Percentiles rank a stretch among this genome's conserved stretches.
phyloP scores from a whole-genome alignment of 73 alveolate species.

The Blepharisma japonicum region DNA sequence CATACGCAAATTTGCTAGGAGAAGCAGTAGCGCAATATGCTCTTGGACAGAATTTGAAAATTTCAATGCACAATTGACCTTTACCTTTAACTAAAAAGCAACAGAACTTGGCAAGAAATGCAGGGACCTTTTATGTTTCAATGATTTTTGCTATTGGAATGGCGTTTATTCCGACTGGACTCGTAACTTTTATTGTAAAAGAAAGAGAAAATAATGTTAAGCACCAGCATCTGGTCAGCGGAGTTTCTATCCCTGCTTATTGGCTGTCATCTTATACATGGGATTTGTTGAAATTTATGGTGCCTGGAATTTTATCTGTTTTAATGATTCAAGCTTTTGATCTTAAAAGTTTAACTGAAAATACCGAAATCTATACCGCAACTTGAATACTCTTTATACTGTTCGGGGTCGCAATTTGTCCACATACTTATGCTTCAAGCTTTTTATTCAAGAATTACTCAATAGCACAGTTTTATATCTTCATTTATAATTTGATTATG shows the following conservation, averaged over 20 bases:
- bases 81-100: slow-evolving; percentile 27
- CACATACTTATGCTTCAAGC: slow-evolving; percentile 81
- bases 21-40: not conserved
- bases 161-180: slow-evolving; percentile 89
- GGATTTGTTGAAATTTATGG: slow-evolving; percentile 65
- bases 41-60: not conserved
- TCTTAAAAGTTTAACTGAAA: slow-evolving; percentile 25
- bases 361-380: slow-evolving; percentile 42
- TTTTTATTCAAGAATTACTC: slow-evolving; percentile 71
- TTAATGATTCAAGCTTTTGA: slow-evolving; percentile 37
- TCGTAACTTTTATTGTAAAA: slow-evolving; percentile 81
- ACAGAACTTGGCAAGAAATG: slow-evolving; percentile 12
- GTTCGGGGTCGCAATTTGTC: slow-evolving; percentile 83
- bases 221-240: slow-evolving; percentile 88
- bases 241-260: slow-evolving; percentile 77
- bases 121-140: slow-evolving; percentile 46
- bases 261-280: slow-evolving; percentile 78
- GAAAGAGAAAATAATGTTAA: slow-evolving; percentile 93
- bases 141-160: slow-evolving; percentile 87
- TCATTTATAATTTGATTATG: slow-evolving; percentile 65
- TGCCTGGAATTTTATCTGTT: slow-evolving; percentile 58
- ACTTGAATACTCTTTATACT: slow-evolving; percentile 64
- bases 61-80: slow-evolving; percentile 3
- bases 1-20: not conserved
- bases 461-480: slow-evolving; percentile 56